Evolutionary conservation across 2,329 filamentous ascomycete species (phyloP), one percentile per base, ranked within the genome.

Genomic region (Thermomyces lanuginosus): DNA sequence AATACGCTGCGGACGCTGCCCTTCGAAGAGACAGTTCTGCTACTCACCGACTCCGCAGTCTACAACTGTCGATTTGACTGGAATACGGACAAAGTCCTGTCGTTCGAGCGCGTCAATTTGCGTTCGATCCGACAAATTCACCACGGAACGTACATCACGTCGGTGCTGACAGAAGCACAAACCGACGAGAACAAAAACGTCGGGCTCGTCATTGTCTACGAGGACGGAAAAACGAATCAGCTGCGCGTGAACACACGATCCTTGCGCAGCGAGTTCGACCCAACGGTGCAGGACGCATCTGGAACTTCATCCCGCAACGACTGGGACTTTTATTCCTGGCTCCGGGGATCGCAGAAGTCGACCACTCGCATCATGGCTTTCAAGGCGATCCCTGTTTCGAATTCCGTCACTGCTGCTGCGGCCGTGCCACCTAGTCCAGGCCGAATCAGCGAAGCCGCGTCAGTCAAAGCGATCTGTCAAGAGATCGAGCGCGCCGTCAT

Each of bases 11-110:
- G 76, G 3, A 66, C 63, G 0, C 61, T 75, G 19, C 77, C 82
- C 0, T 79, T 95, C 38, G 82, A 92, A 42, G 86, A 98, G 45
- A 76, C 77, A 0, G 78, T 98, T 1, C 62, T 98, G 1, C 62
- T 98, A 0, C 60, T 98, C 16, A 95, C 89, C 0, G 76, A 92
- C 37, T 64, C 66, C 0, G 86, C 83, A 0, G 50, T 95, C 2
- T 95, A 95, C 46, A 72, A 81, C 34, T 93, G 84, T 49, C 72
- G 80, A 8, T 84, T 95, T 41, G 83, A 95, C 51, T 95, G 86
- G 83, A 78, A 79, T 36, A 75, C 83, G 5, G 89, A 95, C 55
- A 95, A 95, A 48, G 80, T 98, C 1, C 76, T 77, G 8, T 83
- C 78, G 0, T 95, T 93, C 49, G 84, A 95, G 54, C 67, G 84